Evolutionary conservation across 306 rosid genomes (phyloP), one percentile per base, ranked within the genome.

Genomic region (Arachis hypogaea): DNA sequence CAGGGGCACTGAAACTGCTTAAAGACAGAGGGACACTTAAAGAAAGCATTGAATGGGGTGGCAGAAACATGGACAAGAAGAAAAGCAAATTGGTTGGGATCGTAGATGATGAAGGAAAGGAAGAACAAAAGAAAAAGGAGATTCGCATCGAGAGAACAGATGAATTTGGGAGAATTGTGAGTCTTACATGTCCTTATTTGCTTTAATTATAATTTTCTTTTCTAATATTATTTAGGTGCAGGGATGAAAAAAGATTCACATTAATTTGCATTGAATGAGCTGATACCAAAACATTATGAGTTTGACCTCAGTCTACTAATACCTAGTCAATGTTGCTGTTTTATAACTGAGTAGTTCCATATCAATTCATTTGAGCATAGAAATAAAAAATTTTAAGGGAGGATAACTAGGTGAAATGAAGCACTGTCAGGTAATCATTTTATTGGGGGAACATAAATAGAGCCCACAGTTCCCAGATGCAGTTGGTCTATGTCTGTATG

Each of bases 21-120:
- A 86, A 94, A 80, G 97, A 92, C 0, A 87, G 99, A 71, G 99
- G 97, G 56, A 88, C 94, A 40, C 96, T 94, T 49, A 94, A 94
- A 83, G 96, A 94, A 86, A 88, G 82, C 76, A 64, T 90, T 66
- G 97, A 94, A 59, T 94, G 97, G 97, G 97, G 99, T 78, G 99
- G 99, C 74, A 92, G 97, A 86, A 94, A 92, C 86, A 92, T 94
- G 99, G 99, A 94, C 77, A 94, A 94, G 88, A 94, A 92, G 80
- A 94, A 90, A 82, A 86, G 98, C 84, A 94, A 94, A 81, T 87
- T 94, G 77, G 85, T 92, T 71, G 99, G 97, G 76, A 82, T 94
- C 2, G 73, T 89, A 12, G 96, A 86, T 44, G 88, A 88, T 22
- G 93, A 88, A 9, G 77, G 84, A 38, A 88, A 84, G 80, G 90